Base-by-base conservation (phyloP, 2,329 filamentous ascomycete genomes). In the Coniella vitis region DNA sequence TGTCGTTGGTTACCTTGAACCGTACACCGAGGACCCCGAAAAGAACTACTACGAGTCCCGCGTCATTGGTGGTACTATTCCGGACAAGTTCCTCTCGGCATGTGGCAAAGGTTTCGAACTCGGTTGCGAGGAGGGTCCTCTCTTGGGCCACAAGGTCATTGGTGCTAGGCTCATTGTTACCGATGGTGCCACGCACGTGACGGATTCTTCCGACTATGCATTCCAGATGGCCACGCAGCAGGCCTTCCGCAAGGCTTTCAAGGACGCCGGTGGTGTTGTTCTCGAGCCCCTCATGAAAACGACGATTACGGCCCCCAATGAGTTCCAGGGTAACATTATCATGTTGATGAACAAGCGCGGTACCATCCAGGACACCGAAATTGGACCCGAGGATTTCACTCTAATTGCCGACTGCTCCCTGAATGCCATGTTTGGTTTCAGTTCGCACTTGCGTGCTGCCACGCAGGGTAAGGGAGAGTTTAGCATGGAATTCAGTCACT, bases 391-490 rank as follows among this genome's bases (percentile, higher is more conserved):
- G 62, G 93, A 98, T 63, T 97, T 98, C 63, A 95, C 88, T 5
- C 78, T 97, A 51, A 81, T 84, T 48, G 90, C 90, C 21, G 93
- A 97, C 70, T 95, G 90, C 73, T 90, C 85, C 65, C 70, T 98
- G 65, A 95, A 97, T 67, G 82, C 85, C 65, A 98, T 98, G 93
- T 98, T 98, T 66, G 93, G 93, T 55, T 97, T 98, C 72, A 90
- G 84, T 61, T 87, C 84, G 37, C 87, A 95, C 69, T 71, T 98
- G 57, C 81, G 93, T 59, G 93, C 93, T 13, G 87, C 90, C 19
- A 97, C 90, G 2, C 93, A 98, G 72, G 93, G 93, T 54, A 98
- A 98, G 78, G 93, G 93, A 61, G 93, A 98, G 73, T 98, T 96
- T 65, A 86, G 80, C 61, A 97, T 98, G 93, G 93, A 98, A 71